Conservation (phyloP, 805 yeast genomes). For the Candida peoriensis region DNA sequence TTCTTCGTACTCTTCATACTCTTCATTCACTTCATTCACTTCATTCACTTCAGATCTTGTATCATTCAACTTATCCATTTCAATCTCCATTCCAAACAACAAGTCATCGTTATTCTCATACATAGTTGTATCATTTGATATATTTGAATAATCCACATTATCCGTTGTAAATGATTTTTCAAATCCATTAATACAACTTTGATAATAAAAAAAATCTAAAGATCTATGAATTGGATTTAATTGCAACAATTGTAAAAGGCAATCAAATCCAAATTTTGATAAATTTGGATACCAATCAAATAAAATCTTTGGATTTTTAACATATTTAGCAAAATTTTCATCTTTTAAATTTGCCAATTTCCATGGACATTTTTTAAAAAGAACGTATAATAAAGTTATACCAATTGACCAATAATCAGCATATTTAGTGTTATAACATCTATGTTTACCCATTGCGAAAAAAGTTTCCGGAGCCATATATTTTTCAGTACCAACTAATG, state of each 20-base stretch:
- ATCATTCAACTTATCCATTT: not conserved
- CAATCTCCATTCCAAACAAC: constrained; percentile 12
- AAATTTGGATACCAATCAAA: constrained; percentile 73
- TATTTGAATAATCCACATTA: constrained; percentile 1
- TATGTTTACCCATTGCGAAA: constrained; percentile 29
- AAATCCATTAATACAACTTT: constrained; percentile 9
- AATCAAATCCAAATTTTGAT: constrained; percentile 68
- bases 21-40: not conserved
- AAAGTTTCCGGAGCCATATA: constrained; percentile 92
- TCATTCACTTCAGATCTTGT: not conserved
- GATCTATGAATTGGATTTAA: constrained; percentile 49
- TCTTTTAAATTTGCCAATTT: constrained; percentile 64
- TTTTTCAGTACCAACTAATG: constrained; percentile 70
- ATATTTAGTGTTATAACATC: constrained; percentile 60
- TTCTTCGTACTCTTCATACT: not conserved
- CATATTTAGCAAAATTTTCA: constrained; percentile 61
- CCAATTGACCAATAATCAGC: constrained; percentile 91
- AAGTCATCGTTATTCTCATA: constrained; percentile 9
- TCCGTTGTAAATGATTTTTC: constrained; percentile 4
- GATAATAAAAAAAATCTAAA: constrained; percentile 39
- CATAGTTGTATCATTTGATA: too few species aligned
- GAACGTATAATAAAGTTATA: constrained; percentile 67
- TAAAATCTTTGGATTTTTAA: constrained; percentile 60
- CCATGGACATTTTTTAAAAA: constrained; percentile 85
- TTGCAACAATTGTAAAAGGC: constrained; percentile 61